Evolutionary conservation across 176 grass and related monocot species (phyloP), one percentile per base, ranked within the genome.

Genomic region (Bothriochloa decipiens): DNA sequence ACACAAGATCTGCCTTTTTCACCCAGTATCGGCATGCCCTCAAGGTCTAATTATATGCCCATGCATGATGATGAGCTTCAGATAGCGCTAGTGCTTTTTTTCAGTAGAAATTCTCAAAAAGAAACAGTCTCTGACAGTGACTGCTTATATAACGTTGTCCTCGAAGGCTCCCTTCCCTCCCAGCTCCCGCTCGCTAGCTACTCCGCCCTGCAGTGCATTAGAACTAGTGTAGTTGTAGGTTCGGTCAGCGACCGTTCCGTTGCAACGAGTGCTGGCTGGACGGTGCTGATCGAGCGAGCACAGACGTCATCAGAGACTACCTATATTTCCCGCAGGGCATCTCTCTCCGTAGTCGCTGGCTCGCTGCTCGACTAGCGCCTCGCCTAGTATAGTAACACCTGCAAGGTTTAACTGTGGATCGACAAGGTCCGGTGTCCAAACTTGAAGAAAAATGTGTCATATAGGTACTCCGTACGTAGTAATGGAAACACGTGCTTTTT

Each of bases 1-100:
- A 3, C 1, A 74, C 18, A 17, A 76, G 40, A 77, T 83, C 16
- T 39, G 29, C 61, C 72, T 77, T 87, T 60, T 42, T 18, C 11
- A 16, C 52, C 26, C 26, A 64, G 42, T 18, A 85, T 78, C 43
- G 20, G 8, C 14, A 65, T 39, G 23, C n/a, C 2, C 15, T 35
- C 29, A 29, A 68, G 65, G 15, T 15, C 68, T 43, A 42, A 43
- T 25, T 13, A 26, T 13, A 26, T 67, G 22, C 0, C 39, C 39
- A 25, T 63, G 60, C 20, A n/a, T 20, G 35, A 70, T 70, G 35
- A 70, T 70, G 17, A 6, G 3, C 45, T 52, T 28, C 14, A 25
- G 28, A 5, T 50, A 22, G 52, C 52, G 18, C 52, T 55, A 55
- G 52, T 55, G 17, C 15, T 1, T 18, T 5, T 4, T 50, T 50